Evolutionary conservation across 192 early-diverging fungal genomes (phyloP).

Genomic region (Dissophora globulifera): DNA sequence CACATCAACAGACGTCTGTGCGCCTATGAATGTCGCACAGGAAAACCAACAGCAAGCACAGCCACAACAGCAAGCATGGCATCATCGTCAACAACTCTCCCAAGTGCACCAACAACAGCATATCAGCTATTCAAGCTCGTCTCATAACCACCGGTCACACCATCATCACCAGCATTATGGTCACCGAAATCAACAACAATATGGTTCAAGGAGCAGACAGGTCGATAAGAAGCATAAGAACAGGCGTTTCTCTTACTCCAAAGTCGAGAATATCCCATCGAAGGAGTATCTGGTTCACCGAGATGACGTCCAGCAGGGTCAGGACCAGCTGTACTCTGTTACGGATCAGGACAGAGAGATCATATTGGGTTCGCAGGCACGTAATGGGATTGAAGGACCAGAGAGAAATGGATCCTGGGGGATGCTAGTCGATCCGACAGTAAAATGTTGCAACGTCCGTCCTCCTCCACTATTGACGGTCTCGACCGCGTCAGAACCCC

Average conservation of each 20-base stretch:
- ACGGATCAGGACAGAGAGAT: too few relatives aligned
- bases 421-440: slow-evolving; percentile 17
- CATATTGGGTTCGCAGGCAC: too few relatives aligned
- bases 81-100: background rate
- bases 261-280: background rate
- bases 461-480: background rate
- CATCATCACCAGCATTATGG: slow-evolving; percentile 13
- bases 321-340: too few relatives aligned
- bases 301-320: background rate
- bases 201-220: background rate
- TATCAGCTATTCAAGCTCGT: slow-evolving; percentile 24
- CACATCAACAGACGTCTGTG: too few relatives aligned
- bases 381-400: too few relatives aligned
- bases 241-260: slow-evolving; percentile 36
- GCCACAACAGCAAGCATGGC: background rate
- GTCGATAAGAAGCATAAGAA: slow-evolving; percentile 10
- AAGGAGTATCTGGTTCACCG: background rate
- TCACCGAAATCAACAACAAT: background rate
- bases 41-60: background rate
- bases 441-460: slow-evolving; percentile 23
- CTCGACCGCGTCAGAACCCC: background rate
- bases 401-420: slow-evolving; percentile 18
- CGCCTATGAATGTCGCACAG: background rate
- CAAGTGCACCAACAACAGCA: slow-evolving; percentile 7
- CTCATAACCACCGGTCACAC: slow-evolving; percentile 6